These are phyloP conservation scores for Sclerotinia subarctica DNA, from an alignment of 2,329 filamentous ascomycete species.

Conservation along the genomic window DNA sequence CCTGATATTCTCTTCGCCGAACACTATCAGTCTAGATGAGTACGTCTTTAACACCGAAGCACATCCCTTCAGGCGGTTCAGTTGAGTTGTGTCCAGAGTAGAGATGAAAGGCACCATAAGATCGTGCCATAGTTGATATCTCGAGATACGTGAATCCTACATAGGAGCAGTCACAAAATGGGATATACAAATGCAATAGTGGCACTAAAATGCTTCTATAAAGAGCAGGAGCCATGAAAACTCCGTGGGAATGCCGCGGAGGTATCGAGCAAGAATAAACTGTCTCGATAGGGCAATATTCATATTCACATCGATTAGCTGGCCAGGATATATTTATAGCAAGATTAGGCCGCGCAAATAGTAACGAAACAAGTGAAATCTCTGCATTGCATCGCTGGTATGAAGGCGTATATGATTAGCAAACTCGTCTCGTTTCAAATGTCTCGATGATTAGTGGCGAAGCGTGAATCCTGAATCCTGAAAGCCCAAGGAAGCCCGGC, in stretches of 20 bases:
- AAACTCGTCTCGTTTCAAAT: background rate
- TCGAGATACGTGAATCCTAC: background rate
- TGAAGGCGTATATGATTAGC: background rate
- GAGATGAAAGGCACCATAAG: background rate
- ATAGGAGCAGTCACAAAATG: background rate
- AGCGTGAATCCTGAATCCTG: background rate
- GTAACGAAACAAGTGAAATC: background rate
- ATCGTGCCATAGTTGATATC: background rate
- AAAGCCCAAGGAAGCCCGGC: background rate
- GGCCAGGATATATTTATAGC: background rate
- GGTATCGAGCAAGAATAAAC: background rate
- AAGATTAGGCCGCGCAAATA: too few relatives aligned
- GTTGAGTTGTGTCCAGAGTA: background rate
- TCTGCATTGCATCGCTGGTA: background rate
- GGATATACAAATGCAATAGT: background rate
- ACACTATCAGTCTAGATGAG: slow-evolving; percentile 55
- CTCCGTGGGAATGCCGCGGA: background rate
- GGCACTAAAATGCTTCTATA: background rate
- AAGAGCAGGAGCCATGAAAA: background rate
- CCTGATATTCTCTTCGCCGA: slow-evolving; percentile 47
- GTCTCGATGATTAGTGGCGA: background rate
- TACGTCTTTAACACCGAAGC: slow-evolving; percentile 46
- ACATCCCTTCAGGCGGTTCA: slow-evolving; percentile 27
- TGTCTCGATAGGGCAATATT: too few relatives aligned
- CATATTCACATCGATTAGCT: too few relatives aligned